Percentiles rank a stretch among this genome's conserved stretches.
Evolutionary conservation across 129 eudicot species (phyloP).

Genomic region (Escallonia herrerae): DNA sequence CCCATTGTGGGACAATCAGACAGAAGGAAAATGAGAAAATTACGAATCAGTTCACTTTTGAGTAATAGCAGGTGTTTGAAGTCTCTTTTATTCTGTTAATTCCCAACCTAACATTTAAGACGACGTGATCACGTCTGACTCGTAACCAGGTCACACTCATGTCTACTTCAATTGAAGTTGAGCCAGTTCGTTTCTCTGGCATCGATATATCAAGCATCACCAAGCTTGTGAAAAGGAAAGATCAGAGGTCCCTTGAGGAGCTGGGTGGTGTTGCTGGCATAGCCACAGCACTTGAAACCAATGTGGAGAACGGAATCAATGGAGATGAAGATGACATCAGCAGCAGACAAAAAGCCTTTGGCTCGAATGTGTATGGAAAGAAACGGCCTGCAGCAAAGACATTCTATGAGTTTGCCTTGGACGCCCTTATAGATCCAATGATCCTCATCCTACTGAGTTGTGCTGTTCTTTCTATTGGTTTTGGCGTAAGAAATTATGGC

Average conservation of each 20-base stretch:
- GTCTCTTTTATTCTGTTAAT: too few species aligned
- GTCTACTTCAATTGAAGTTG: background rate
- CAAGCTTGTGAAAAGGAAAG: background rate
- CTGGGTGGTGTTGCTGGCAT: conserved; percentile 10
- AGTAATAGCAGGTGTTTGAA: too few species aligned
- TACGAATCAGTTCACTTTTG: too few species aligned
- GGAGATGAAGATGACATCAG: background rate
- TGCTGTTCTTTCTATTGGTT: conserved; percentile 4
- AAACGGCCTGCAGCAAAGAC: background rate
- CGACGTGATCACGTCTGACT: too few species aligned
- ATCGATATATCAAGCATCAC: background rate
- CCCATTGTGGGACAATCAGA: too few species aligned
- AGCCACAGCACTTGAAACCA: background rate
- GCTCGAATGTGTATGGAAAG: background rate
- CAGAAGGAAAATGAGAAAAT: too few species aligned
- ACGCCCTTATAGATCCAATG: conserved; percentile 5
- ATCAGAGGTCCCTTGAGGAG: background rate
- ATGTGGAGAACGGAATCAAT: background rate
- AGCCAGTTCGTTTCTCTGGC: background rate
- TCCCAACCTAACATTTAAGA: too few species aligned
- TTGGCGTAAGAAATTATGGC: conserved; percentile 8
- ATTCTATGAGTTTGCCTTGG: background rate
- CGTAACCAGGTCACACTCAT: too few species aligned
- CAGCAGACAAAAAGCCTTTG: background rate
- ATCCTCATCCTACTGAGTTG: conserved; percentile 2